Base-by-base conservation (phyloP, 768 basidiomycete species). In the Hypholoma fasciculare region DNA sequence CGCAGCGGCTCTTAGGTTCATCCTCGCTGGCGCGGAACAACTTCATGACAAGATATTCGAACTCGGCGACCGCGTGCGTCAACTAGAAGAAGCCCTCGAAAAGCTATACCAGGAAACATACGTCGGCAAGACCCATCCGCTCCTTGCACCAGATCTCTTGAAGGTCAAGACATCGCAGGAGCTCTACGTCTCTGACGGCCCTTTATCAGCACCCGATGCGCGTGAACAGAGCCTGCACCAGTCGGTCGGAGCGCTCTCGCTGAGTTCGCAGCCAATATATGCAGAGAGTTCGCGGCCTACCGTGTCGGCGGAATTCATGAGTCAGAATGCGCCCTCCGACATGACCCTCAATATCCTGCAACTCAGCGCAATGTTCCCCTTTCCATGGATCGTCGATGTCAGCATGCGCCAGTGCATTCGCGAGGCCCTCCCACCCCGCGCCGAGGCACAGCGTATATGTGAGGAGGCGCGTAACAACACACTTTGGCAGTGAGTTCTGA, bases 131-230 rank as follows among this genome's bases (percentile, higher is more conserved):
- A 23, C 72, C 0, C 86, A 88, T 65, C 84, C 87, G 14, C 77
- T 88, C 14, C 76, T 88, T 38, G 62, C 71, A 11, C 77, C 83
- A 19, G 86, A 87, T 13, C 72, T 87, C 19, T 75, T 84, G 16
- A 80, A 76, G 63, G 82, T 88, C 59, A 87, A 87, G 65, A 86
- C 84, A 36, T 84, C 86, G 0, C 83, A 88, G 67, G 87, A 89
- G 43, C 77, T 88, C 12, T 84, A 87, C 68, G 70, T 68, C 12
- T 63, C 69, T 39, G 38, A 55, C 23, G 49, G 43, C 43, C 20
- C 48, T 39, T 47, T 60, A 14, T 34, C 54, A 17, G 2, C 12
- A 11, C 12, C 38, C 38, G 26, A 12, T 46, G 38, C 57, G 27
- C 61, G 60, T 51, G 69, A 69, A 23, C 68, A 70, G 19, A 37